These are phyloP conservation scores for Pleurotus giganteus DNA, from an alignment of 768 basidiomycete genomes.

Conservation along the genomic window DNA sequence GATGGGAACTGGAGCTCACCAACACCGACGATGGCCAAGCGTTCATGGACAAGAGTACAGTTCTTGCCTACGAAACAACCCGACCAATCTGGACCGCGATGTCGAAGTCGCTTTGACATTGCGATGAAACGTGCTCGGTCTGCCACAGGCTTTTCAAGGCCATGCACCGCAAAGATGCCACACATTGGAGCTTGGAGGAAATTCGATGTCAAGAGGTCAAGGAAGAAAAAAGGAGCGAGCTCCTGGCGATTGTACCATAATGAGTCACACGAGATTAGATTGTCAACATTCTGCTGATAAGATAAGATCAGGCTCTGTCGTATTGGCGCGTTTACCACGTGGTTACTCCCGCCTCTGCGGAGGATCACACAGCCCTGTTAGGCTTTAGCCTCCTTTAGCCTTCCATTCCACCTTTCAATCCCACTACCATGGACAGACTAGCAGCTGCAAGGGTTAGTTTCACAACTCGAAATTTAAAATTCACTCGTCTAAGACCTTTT, in stretches of 20 bases:
- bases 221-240: not conserved
- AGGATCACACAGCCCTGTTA: too few relatives aligned
- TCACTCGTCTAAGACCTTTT: not conserved
- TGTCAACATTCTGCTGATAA: not conserved
- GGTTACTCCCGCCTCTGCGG: not conserved
- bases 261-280: not conserved
- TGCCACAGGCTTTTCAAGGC: conserved; percentile 64
- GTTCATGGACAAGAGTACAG: conserved; percentile 87
- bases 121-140: conserved; percentile 78
- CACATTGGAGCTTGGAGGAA: conserved; percentile 58
- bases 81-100: conserved; percentile 98
- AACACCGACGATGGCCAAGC: conserved; percentile 96
- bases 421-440: conserved; percentile 9
- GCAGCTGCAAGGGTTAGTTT: conserved; percentile 11
- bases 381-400: not conserved
- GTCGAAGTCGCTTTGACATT: conserved; percentile 85
- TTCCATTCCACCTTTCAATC: not conserved
- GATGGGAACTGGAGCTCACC: conserved; percentile 50
- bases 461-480: not conserved
- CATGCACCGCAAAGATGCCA: conserved; percentile 87
- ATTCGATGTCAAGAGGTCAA: not conserved
- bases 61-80: conserved; percentile 88
- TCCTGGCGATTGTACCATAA: not conserved
- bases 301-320: too few relatives aligned
- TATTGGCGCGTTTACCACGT: not conserved